Evolutionary conservation across 352 stramenopile genomes (phyloP), one percentile per base, ranked within the genome.

Genomic region (Phytophthora palmivora): DNA sequence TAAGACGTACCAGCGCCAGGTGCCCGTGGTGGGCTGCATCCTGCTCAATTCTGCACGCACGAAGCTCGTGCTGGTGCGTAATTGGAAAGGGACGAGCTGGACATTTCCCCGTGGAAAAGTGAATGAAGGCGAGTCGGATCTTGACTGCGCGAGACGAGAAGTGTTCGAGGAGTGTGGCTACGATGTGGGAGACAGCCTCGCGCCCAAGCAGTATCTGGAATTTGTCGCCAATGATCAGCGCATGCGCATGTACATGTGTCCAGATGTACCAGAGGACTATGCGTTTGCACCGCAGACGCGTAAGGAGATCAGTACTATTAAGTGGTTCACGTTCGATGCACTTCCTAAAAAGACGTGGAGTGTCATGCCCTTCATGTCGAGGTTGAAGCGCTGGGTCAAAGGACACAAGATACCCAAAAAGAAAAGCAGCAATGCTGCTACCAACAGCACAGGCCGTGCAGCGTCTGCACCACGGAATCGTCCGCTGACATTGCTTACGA

Each of bases 21-120:
- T 98, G 62, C 95, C 92, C 3, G 96, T 97, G 0, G 96, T 98
- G 53, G 95, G 95, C 47, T 96, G 89, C 57, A 98, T 98, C 50
- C 58, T 98, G 58, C 67, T 98, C 19, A 98, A 98, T 69, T 28
- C 72, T 6, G 56, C 69, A 42, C 84, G 92, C 41, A 92, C 76
- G 32, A 97, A 97, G 63, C 74, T 98, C 15, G 63, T 98, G 46
- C 76, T 98, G 32, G 94, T 98, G 34, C 78, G 87, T 45, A 96
- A 94, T 57, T 98, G 87, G 84, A 96, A 97, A 38, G 90, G 91
- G 22, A 97, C 92, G 48, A 94, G 75, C 32, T 98, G 91, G 87
- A 95, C 81, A n/a, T 91, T 98, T 41, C 94, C 94, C 7, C 83
- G 89, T 9, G 94, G 94, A 15, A 98, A 98, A 61, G 91, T 98